Percentiles rank a stretch among this genome's conserved stretches.
These are phyloP conservation scores for Astrocystis sublimbata DNA, from an alignment of 495 filamentous ascomycete genomes.

Conservation along the genomic window DNA sequence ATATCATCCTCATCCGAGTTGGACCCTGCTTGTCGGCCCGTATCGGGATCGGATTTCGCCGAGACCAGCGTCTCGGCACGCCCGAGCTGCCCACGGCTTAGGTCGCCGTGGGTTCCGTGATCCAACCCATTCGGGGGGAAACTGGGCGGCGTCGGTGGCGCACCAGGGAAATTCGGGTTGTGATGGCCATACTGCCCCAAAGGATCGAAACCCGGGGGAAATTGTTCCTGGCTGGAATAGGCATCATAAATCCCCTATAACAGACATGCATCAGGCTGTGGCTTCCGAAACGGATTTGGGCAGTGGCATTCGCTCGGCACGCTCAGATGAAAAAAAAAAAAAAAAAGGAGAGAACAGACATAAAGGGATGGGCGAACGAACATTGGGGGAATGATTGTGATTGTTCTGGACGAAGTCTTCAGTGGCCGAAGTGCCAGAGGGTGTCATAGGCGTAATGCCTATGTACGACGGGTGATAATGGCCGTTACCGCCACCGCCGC, in stretches of 20 bases:
- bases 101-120: constrained; percentile 28
- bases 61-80: constrained; percentile 36
- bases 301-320: background rate
- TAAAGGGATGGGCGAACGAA: constrained; percentile 39
- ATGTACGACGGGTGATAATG: constrained; percentile 59
- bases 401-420: constrained; percentile 52
- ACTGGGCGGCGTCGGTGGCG: constrained; percentile 48
- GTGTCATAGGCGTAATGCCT: constrained; percentile 54
- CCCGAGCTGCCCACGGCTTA: constrained; percentile 23
- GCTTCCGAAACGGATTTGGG: constrained; percentile 15
- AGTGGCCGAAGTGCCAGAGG: constrained; percentile 53
- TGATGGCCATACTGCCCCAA: constrained; percentile 45
- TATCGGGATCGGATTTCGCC: constrained; percentile 41
- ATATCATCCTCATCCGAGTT: constrained; percentile 60
- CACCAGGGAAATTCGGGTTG: constrained; percentile 39
- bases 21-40: constrained; percentile 39
- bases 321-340: constrained; percentile 15
- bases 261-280: constrained; percentile 23
- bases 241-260: constrained; percentile 48
- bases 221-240: constrained; percentile 47
- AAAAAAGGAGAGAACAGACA: constrained; percentile 4
- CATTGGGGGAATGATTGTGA: constrained; percentile 52
- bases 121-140: constrained; percentile 28
- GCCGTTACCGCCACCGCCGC: constrained; percentile 47
- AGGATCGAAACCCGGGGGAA: constrained; percentile 44